Percentiles rank a stretch among this genome's conserved stretches.
phyloP scores from a whole-genome alignment of 2,329 filamentous ascomycete genomes.

The Colletotrichum karsti region DNA sequence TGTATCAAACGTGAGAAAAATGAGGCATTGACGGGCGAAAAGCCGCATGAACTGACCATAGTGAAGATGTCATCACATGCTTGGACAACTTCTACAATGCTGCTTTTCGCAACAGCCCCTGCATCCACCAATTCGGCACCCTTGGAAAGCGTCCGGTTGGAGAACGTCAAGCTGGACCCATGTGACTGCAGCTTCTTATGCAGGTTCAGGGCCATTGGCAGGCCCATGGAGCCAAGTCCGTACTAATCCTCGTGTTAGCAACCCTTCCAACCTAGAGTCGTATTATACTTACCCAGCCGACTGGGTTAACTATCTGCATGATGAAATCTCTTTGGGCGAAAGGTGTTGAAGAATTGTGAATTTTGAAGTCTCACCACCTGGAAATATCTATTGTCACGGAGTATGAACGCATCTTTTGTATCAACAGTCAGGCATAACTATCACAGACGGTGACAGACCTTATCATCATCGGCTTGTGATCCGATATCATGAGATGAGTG shows the following conservation, averaged over 20 bases:
- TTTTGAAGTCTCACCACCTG: too few species aligned
- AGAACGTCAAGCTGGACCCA: constrained; percentile 44
- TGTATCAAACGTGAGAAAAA: too few species aligned
- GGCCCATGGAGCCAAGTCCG: constrained; percentile 61
- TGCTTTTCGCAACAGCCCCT: constrained; percentile 35
- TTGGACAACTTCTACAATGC: constrained; percentile 37
- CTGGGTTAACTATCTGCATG: constrained; percentile 10
- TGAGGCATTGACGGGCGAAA: too few species aligned
- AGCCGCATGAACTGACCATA: constrained; percentile 49
- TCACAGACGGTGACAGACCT: too few species aligned
- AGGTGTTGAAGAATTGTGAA: too few species aligned
- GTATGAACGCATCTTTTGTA: neutral
- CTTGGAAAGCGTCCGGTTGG: constrained; percentile 55
- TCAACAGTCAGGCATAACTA: too few species aligned
- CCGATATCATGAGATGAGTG: neutral
- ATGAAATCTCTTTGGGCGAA: too few species aligned
- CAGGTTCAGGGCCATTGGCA: constrained; percentile 57
- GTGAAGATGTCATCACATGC: constrained; percentile 45
- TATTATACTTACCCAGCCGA: neutral
- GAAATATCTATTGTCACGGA: too few species aligned
- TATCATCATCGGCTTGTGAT: neutral
- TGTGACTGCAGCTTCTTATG: constrained; percentile 44
- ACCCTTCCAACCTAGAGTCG: neutral
- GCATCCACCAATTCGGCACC: constrained; percentile 41
- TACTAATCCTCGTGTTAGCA: neutral